Conservation (phyloP, 1,284 basidiomycete genomes). For the Ganoderma meredithae region DNA sequence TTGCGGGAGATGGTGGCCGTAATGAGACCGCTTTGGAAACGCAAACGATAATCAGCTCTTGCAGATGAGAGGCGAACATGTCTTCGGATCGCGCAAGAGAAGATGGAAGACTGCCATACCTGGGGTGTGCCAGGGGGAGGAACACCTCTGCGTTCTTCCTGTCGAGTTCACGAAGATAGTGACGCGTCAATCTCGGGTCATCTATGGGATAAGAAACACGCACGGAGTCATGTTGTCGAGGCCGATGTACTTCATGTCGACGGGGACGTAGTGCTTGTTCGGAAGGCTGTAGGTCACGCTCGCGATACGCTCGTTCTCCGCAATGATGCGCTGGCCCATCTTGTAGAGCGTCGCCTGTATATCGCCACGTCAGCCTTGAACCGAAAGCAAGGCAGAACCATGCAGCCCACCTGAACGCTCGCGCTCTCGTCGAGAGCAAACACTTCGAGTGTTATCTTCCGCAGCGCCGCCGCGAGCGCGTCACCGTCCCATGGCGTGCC, state of each 20-base stretch:
- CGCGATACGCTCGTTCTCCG: slow-evolving; percentile 67
- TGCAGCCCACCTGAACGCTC: slow-evolving; percentile 77
- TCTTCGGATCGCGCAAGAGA: neutral
- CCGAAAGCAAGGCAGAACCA: neutral
- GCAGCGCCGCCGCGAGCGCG: slow-evolving; percentile 63
- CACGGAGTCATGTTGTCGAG: slow-evolving; percentile 61
- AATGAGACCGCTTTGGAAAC: slow-evolving; percentile 38
- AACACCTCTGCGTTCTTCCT: slow-evolving; percentile 85
- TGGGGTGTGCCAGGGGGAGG: slow-evolving; percentile 80
- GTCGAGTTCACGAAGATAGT: neutral
- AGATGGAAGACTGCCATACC: slow-evolving; percentile 49
- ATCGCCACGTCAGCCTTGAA: neutral
- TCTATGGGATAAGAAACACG: slow-evolving; percentile 16
- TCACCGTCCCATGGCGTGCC: slow-evolving; percentile 70
- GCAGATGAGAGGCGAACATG: neutral
- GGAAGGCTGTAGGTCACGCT: slow-evolving; percentile 82
- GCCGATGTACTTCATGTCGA: slow-evolving; percentile 75
- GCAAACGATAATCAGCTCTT: slow-evolving; percentile 35
- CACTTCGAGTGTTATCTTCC: slow-evolving; percentile 76
- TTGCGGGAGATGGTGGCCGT: slow-evolving; percentile 39
- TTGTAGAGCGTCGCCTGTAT: slow-evolving; percentile 87
- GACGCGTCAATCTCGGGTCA: neutral
- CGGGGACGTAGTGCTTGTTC: slow-evolving; percentile 94
- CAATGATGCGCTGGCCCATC: slow-evolving; percentile 82
- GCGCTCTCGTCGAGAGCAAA: slow-evolving; percentile 92